These are phyloP conservation scores for Alternaria triticimaculans DNA, from an alignment of 2,329 filamentous ascomycete genomes.

Conservation along the genomic window DNA sequence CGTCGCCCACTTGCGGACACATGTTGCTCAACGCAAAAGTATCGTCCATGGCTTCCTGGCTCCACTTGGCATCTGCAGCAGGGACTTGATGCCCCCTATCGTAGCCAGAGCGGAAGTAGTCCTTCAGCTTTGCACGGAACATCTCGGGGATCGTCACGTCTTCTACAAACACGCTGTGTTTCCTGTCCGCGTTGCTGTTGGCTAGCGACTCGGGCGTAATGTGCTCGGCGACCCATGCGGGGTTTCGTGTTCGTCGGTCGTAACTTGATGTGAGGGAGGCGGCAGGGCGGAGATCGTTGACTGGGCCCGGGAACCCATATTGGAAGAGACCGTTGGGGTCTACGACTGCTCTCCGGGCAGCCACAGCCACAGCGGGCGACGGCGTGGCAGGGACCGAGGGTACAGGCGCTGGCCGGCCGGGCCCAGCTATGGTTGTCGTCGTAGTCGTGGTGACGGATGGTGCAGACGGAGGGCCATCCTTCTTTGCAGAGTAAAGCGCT, in stretches of 20 bases:
- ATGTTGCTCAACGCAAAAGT: conserved; percentile 96
- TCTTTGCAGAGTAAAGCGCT: conserved; percentile 52
- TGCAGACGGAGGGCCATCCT: conserved; percentile 30
- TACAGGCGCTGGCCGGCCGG: conserved; percentile 32
- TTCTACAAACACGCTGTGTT: conserved; percentile 82
- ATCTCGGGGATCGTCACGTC: conserved; percentile 79
- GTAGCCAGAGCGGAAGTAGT: conserved; percentile 95
- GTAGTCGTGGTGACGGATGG: conserved; percentile 45
- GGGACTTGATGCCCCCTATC: conserved; percentile 97
- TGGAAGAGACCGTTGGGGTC: conserved; percentile 60
- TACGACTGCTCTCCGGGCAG: conserved; percentile 46
- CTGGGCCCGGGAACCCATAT: conserved; percentile 84
- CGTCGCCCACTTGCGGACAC: conserved; percentile 97
- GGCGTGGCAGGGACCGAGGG: conserved; percentile 36
- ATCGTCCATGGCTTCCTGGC: conserved; percentile 89
- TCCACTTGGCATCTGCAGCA: conserved; percentile 95
- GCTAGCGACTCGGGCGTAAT: conserved; percentile 88
- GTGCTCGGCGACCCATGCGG: conserved; percentile 90
- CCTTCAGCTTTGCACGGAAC: conserved; percentile 88
- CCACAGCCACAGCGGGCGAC: conserved; percentile 27
- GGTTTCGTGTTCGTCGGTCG: conserved; percentile 90
- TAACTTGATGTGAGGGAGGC: conserved; percentile 83
- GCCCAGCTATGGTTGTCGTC: conserved; percentile 41
- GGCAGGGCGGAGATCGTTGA: conserved; percentile 80
- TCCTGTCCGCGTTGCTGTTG: conserved; percentile 77